Base-by-base conservation (phyloP, 2,329 filamentous ascomycete species). In the Sarocladium oryzae region DNA sequence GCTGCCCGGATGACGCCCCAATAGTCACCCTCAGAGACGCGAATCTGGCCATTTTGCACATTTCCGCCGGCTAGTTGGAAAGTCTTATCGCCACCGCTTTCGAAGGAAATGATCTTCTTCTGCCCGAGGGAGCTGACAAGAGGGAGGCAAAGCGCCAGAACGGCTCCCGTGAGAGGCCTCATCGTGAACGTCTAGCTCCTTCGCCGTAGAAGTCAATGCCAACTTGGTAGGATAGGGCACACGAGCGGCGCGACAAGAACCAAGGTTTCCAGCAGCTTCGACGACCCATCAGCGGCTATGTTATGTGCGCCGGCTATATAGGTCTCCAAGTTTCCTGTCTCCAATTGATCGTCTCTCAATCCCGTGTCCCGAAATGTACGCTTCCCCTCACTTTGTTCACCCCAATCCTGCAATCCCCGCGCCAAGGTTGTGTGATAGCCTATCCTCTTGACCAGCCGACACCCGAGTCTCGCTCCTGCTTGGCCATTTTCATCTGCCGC, bases 1-100 rank as follows among this genome's bases (percentile, higher is more conserved):
- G 82, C 85, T 4, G 82, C 83, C 23, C 84, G 77, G 18, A 49
- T 20, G n/a, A 52, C 51, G 52, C 83, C 85, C 68, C 81, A 84
- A 71, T 79, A 85, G 54, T 88, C 84, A 51, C 78, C 68, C 18
- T 64, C 58, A 9, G 79, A 78, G n/a, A 82, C 70, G 2, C 78
- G 67, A 49, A 85, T 79, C 59, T 78, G 75, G 0, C 74, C 69
- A 48, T 64, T 57, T 11, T 65, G 60, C 20, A 64, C 55, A 3
- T 61, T 58, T 10, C 66, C 69, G 62, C 72, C 59, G 53, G 67
- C 60, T 56, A 69, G 61, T 63, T 69, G 64, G 16, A 68, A 58
- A 10, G 28, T 23, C 3, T 53, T 36, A 16, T 38, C 30, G 43
- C 28, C 40, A 30, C 48, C 38, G 38, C 40, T 36, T 7, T 48